Base-by-base conservation (phyloP, 1,284 basidiomycete genomes). In the Peniophora sp. region DNA sequence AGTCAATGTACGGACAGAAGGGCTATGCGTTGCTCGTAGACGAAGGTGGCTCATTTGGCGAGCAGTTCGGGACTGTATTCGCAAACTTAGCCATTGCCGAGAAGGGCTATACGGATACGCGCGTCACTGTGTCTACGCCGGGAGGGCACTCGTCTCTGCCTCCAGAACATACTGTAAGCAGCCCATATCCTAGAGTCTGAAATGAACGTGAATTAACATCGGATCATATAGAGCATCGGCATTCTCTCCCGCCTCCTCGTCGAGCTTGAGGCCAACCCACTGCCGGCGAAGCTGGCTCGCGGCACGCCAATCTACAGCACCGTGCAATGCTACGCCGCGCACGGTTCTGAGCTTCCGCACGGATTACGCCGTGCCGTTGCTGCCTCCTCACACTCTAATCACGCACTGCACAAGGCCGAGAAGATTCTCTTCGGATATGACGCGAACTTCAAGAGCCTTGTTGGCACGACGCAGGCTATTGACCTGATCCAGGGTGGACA, bases 141-240 rank as follows among this genome's bases (percentile, higher is more conserved):
- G 86, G 85, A 9, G 85, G 87, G 0, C 85, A 88, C 62, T 83
- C 81, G 3, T 83, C 79, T 48, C 67, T 73, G 9, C 83, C 84
- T 15, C 81, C 81, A 24, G 54, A 64, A 34, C 78, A 80, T 57
- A 80, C 78, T 2, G 78, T 79, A 55, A 50, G 66, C 51, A 3
- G 18, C 36, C 15, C 48, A 20, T 12, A 32, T 32, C 5, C 27
- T 32, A 42, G 20, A 2, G 8, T 14, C 41, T 35, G 24, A 48
- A n/a, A 36, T 17, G 34, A 22, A 24, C 14, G 43, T 48, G 15
- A 43, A 23, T 48, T 14, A 24, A 12, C 14, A 9, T 24, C 27
- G 5, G 5, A 12, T 35, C 2, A 15, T 41, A 34, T 46, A 78
- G 73, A 71, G 72, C 9, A 84, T 85, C 37, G 81, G 81, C 14